Evolutionary conservation across 1,284 basidiomycete species (phyloP), one percentile per base, ranked within the genome.

Genomic region (Fomitopsis betulina): DNA sequence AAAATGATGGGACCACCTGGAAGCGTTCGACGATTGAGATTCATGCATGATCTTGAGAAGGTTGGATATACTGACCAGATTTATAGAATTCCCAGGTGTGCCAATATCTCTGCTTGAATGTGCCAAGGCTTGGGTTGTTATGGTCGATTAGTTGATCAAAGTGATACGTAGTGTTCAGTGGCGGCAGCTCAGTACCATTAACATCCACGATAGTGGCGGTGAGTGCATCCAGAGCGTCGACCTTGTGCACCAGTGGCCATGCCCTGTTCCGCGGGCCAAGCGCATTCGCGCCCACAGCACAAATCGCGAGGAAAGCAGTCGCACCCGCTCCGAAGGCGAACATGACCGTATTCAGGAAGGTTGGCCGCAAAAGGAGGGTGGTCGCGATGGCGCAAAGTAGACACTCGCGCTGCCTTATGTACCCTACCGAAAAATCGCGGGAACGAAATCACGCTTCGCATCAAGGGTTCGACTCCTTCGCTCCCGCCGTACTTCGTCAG

Each of bases 111-210:
- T 56, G 55, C 27, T 27, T 37, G 39, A 56, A 56, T 8, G 45
- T 37, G 10, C 88, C 88, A 15, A 82, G 73, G 17, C 74, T 74
- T 5, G 86, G 83, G 57, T 87, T 78, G 58, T 75, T 82, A 70
- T 90, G 89, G 71, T 91, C 87, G 56, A 89, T 86, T 58, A 89
- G 73, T 67, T 89, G 88, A 64, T 84, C 83, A 63, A 90, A 91
- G 62, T 73, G 73, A 70, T 86, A 89, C 2, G 79, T 78, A 51
- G 68, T 70, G 63, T 65, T 67, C 55, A 67, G 65, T 40, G 70
- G 68, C 49, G 70, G 69, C 12, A 72, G 62, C 54, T 58, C 43
- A 21, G 66, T 61, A 43, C 66, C 66, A 59, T 66, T 65, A 58
- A 62, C 55, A 57, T 62, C 63, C 27, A 57, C 50, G 32, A 51